Base-by-base conservation (phyloP, 352 stramenopile genomes). In the Phytophthora pini region DNA sequence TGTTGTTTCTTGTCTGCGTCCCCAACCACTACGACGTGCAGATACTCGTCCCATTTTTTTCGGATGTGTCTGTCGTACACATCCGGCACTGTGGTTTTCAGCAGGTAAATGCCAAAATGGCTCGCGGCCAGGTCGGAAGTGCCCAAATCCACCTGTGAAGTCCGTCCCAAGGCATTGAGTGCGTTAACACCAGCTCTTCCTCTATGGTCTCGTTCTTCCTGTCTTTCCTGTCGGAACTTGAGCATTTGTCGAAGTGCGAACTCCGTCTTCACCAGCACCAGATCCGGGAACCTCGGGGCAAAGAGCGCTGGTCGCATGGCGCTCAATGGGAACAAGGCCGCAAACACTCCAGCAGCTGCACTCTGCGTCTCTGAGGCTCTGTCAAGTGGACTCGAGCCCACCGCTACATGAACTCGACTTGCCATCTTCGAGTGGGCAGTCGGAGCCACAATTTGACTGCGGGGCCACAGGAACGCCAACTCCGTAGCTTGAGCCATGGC, bases 41-140 rank as follows among this genome's bases (percentile, higher is more conserved):
- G 65, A 51, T 89, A 90, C 20, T 79, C 78, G 52, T 90, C 70
- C 84, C 84, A 92, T 59, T 88, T 68, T 57, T 92, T 92, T n/a
- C 49, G 67, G 48, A 86, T 71, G 29, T 68, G 70, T 24, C 80
- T 81, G 40, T 90, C 57, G 40, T 88, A 92, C 3, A 90, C 72
- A 49, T 92, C 84, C 0, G 77, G 71, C 24, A 89, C 81, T 0
- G 79, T 88, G 3, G 81, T 78, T 57, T 82, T 82, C 8, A 87
- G 58, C 40, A 87, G 49, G 51, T 79, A 89, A 6, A 90, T 62
- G 8, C 79, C 81, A 57, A 90, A 92, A 57, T 89, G 72, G 50
- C 77, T 79, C 26, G 74, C 65, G 22, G 79, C 71, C 13, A 83
- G 68, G 45, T 77, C 68, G 0, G 62, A 57, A 1, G 54, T 45